phyloP scores from a whole-genome alignment of 2,329 filamentous ascomycete species.

The Cytospora piceae region DNA sequence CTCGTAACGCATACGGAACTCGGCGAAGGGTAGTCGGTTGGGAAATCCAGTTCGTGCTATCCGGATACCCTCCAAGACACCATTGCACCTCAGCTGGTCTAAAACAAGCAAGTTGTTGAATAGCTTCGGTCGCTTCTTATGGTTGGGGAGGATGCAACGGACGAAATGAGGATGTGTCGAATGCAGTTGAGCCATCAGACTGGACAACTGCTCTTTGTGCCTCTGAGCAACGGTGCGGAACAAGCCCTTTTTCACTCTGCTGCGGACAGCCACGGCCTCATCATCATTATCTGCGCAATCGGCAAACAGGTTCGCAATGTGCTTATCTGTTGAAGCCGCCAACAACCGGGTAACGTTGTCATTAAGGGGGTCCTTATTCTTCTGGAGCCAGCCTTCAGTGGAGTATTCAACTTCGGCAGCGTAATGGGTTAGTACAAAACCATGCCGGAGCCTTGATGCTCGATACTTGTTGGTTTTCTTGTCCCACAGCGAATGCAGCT shows the following conservation, averaged over 20 bases:
- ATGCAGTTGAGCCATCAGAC: constrained; percentile 89
- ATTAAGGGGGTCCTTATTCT: constrained; percentile 98
- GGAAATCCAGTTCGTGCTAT: constrained; percentile 97
- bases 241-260: constrained; percentile 91
- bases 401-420: constrained; percentile 97
- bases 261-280: constrained; percentile 67
- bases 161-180: constrained; percentile 98
- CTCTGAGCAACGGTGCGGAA: constrained; percentile 96
- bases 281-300: constrained; percentile 88
- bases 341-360: constrained; percentile 94
- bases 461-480: constrained; percentile 94
- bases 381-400: constrained; percentile 93
- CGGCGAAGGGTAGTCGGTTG: constrained; percentile 86
- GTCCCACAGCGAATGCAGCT: constrained; percentile 95
- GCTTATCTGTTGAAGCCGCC: constrained; percentile 78
- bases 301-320: constrained; percentile 81
- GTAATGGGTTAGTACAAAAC: constrained; percentile 96
- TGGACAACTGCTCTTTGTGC: constrained; percentile 98
- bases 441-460: constrained; percentile 82
- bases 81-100: constrained; percentile 96
- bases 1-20: constrained; percentile 95
- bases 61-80: constrained; percentile 97
- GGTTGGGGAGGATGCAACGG: constrained; percentile 94
- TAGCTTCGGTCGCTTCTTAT: constrained; percentile 95
- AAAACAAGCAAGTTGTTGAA: constrained; percentile 91